Percentiles rank a stretch among this genome's conserved stretches.
phyloP scores from a whole-genome alignment of 1,284 basidiomycete species.

The Marasmius fiardii region DNA sequence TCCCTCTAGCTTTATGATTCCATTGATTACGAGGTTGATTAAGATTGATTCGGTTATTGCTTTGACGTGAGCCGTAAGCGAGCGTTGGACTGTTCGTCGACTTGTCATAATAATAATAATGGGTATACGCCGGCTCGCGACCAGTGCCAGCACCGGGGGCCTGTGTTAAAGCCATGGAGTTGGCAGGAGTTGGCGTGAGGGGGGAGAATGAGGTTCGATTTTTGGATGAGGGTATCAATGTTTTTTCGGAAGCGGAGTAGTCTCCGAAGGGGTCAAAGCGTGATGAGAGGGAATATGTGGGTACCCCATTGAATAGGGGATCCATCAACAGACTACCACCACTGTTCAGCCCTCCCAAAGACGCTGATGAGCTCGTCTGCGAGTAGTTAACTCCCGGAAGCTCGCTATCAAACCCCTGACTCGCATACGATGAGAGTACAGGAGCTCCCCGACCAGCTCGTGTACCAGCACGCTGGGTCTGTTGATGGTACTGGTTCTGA shows the following conservation, averaged over 20 bases:
- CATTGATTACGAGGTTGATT: not conserved
- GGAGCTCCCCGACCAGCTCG: not conserved
- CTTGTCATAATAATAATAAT: constrained; percentile 14
- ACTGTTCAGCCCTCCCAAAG: not conserved
- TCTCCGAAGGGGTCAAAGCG: constrained; percentile 14
- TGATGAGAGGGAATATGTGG: constrained; percentile 6
- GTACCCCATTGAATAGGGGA: not conserved
- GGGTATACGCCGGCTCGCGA: constrained; percentile 9
- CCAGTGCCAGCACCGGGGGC: not conserved
- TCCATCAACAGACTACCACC: not conserved
- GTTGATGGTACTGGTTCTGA: constrained; percentile 8
- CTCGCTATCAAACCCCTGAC: not conserved
- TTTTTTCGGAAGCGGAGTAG: constrained; percentile 1
- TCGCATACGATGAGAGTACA: not conserved
- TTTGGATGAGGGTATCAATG: not conserved
- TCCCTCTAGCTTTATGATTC: not conserved
- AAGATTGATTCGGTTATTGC: not conserved
- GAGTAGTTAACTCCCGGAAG: not conserved
- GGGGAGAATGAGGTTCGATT: not conserved
- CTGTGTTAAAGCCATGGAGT: not conserved
- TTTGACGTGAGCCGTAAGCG: constrained; percentile 8
- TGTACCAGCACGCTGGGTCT: constrained; percentile 5
- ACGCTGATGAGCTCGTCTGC: not conserved
- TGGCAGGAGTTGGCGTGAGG: not conserved
- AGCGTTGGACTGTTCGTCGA: constrained; percentile 13